Conservation (phyloP, 148 eudicot genomes). For the Rhododendron molle region DNA sequence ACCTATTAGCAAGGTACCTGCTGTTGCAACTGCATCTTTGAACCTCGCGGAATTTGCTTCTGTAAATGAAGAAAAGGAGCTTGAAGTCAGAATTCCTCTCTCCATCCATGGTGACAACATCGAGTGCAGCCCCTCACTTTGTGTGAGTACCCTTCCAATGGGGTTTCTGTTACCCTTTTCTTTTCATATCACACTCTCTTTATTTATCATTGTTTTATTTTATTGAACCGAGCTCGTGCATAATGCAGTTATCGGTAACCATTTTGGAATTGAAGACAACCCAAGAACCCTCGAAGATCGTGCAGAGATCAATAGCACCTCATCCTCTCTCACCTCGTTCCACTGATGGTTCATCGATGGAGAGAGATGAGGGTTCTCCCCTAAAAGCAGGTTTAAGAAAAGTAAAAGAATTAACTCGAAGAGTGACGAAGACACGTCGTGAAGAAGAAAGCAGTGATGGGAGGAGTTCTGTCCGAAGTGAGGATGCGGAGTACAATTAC, state of each 20-base stretch:
- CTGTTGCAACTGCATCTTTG: constrained; percentile 40
- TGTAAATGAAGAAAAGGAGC: constrained; percentile 31
- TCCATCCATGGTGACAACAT: constrained; percentile 18
- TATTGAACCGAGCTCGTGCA: constrained; percentile 1
- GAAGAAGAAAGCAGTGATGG: constrained; percentile 55
- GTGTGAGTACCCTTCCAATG: constrained; percentile 34
- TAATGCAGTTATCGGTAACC: constrained; percentile 43
- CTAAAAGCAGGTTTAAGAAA: constrained; percentile 46
- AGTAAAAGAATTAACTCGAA: constrained; percentile 39
- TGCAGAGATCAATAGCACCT: constrained; percentile 29
- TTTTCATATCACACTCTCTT: not conserved
- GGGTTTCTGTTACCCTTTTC: not conserved
- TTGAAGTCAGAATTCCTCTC: constrained; percentile 44
- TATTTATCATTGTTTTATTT: not conserved
- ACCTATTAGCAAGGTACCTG: constrained; percentile 28
- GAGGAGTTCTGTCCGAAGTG: constrained; percentile 37
- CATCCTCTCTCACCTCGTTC: constrained; percentile 43
- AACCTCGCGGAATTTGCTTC: constrained; percentile 59
- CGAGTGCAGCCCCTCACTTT: constrained; percentile 36
- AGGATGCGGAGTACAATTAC: constrained; percentile 39
- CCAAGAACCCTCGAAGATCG: constrained; percentile 30
- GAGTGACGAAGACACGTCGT: constrained; percentile 35
- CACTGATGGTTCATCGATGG: constrained; percentile 27
- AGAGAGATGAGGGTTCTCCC: constrained; percentile 39
- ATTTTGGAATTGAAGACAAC: constrained; percentile 34